Evolutionary conservation across 331 rosid genomes (phyloP), one percentile per base, ranked within the genome.

Genomic region (Quercus phellos): DNA sequence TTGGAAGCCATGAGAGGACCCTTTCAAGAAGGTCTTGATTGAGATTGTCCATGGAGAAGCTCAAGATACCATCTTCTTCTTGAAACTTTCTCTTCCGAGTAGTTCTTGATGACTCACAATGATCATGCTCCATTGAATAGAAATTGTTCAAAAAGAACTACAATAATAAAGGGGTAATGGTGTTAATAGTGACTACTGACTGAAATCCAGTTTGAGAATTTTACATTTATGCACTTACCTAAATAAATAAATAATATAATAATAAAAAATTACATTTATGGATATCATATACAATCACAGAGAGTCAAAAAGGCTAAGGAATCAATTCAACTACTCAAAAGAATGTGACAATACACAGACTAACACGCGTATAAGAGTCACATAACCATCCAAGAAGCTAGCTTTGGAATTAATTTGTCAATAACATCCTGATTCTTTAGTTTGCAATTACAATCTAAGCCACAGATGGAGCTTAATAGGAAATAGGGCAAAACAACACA

Each of bases 1-100:
- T 85, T 19, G 98, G 98, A 27, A 95, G 87, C 93, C 99, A 77
- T n/a, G 98, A 92, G 26, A 95, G 99, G n/a, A 95, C 88, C 79
- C 85, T 84, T 55, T 95, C 99, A 1, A 95, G 90, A 73, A 95
- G 85, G 81, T 95, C 99, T 81, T 92, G 90, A 78, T 95, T 95
- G 26, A 95, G 92, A 78, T 92, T 89, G 43, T 92, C 99, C 71
- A 95, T 78, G 27, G 90, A 80, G 80, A 84, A 87, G 51, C 53
- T 53, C 77, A 80, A 73, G 59, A 83, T 68, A 6, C 84, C 88
- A 53, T 74, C 85, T 27, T 85, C 86, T 19, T 77, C 91, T 29
- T 72, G 80, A 30, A 81, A 79, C 80, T 92, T 92, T 78, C 98
- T 90, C 90, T 92, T 95, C 88, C 88, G 77, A 74, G 74, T 74